Evolutionary conservation across 345 rosid genomes (phyloP).

Genomic region (Angophora floribunda): DNA sequence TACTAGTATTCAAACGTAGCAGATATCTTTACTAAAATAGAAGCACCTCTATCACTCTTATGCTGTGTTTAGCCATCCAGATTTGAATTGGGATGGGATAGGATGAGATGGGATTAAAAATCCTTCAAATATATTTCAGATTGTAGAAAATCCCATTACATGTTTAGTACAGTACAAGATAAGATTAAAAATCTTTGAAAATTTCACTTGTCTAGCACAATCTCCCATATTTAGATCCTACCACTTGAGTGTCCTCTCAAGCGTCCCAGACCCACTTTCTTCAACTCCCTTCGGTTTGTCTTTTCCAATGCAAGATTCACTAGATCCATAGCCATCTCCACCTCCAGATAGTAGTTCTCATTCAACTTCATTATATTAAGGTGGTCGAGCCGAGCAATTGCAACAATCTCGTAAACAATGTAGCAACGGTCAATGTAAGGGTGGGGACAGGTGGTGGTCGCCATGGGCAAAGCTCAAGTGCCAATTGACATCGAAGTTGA

Average conservation of each 20-base stretch:
- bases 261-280: background rate
- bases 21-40: background rate
- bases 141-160: no score
- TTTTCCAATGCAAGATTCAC: background rate
- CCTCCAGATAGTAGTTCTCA: background rate
- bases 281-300: background rate
- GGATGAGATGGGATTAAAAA: no score
- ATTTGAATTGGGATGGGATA: no score
- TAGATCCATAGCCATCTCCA: background rate
- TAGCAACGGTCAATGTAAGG: background rate
- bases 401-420: background rate
- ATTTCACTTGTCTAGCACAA: background rate
- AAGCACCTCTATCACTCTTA: background rate
- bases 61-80: background rate
- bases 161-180: background rate
- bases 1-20: background rate
- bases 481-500: background rate
- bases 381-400: background rate
- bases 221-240: no score
- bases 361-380: background rate
- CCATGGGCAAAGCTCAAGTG: background rate
- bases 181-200: background rate
- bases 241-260: background rate
- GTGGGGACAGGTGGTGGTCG: background rate
- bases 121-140: no score